Base-by-base conservation (phyloP, 352 stramenopile genomes). In the Pythium brachiatum region DNA sequence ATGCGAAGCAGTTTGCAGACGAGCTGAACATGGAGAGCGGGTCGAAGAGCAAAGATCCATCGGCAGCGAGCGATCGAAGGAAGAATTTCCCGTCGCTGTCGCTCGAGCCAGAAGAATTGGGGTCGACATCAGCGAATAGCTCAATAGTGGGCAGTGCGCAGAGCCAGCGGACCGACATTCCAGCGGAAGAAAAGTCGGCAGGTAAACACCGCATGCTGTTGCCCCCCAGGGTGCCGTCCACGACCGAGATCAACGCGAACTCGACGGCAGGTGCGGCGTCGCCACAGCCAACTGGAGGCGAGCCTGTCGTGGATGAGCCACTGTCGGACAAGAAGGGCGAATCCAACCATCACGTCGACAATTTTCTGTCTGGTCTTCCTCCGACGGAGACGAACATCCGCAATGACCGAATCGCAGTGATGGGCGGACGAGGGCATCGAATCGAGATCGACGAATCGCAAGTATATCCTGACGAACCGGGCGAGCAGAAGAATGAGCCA, bases 331-430 rank as follows among this genome's bases (percentile, higher is more conserved):
- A 75, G 27, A 79, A 81, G 52, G 66, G 75, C 41, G 68, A 55
- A 13, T 76, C 7, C n/a, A 48, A 80, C 29, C 62, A 78, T 21
- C 69, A 88, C 39, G 78, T 92, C 71, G 81, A 95, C 75, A 67
- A 81, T 41, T 83, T 92, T 62, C 72, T 96, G 57, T 75, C 85
- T 65, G 84, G 75, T 23, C 88, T 98, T 74, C 92, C 89, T 41
- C 88, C 93, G 31, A 96, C 79, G 39, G 94, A 98, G 74, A 86
- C 77, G 41, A 92, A 92, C 44, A 97, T 97, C 43, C 91, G 91
- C 53, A 97, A 96, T 62, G 83, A 77, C 32, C 70, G 83, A 20
- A 95, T 97, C 60, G 97, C 94, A 41, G 86, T 98, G 11, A 89
- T 98, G 78, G 92, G 94, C 41, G 94, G 94, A 25, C 79, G 94